Percentiles rank a stretch among this genome's conserved stretches.
Evolutionary conservation across 768 basidiomycete genomes (phyloP).

Genomic region (Multifurca ochricompacta): DNA sequence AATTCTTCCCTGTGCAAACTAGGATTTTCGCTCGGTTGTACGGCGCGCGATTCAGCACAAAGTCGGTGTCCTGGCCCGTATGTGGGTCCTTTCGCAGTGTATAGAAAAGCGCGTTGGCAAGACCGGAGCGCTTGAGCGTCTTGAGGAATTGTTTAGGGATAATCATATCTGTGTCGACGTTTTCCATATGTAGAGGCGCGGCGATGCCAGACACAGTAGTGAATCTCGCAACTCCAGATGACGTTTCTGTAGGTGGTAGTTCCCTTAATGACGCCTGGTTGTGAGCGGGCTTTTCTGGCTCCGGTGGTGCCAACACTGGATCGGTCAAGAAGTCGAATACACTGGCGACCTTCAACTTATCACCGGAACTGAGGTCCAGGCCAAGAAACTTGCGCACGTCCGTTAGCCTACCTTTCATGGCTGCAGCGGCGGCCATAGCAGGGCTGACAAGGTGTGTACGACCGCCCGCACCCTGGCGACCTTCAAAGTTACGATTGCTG

Average conservation of each 20-base stretch:
- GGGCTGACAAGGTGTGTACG: conserved; percentile 57
- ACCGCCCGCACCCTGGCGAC: conserved; percentile 53
- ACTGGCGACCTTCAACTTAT: conserved; percentile 61
- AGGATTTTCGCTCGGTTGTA: conserved; percentile 47
- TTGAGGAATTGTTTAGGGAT: conserved; percentile 63
- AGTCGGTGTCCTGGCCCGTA: conserved; percentile 48
- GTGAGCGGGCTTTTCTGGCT: conserved; percentile 25
- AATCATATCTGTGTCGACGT: conserved; percentile 61
- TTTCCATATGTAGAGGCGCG: conserved; percentile 45
- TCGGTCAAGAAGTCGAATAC: conserved; percentile 74
- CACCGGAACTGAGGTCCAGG: conserved; percentile 23
- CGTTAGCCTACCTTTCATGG: conserved; percentile 48
- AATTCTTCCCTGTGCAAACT: conserved; percentile 53
- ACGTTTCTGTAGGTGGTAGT: conserved; percentile 26
- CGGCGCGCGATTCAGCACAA: conserved; percentile 52
- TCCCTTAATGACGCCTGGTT: conserved; percentile 22
- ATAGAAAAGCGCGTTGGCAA: conserved; percentile 52
- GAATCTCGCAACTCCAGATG: conserved; percentile 35
- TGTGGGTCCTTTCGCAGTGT: conserved; percentile 42
- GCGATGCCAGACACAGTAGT: conserved; percentile 44
- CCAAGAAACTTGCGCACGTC: conserved; percentile 50
- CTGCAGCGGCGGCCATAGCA: conserved; percentile 64
- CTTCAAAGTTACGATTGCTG: conserved; percentile 62
- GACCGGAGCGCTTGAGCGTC: conserved; percentile 56
- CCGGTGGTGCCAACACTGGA: conserved; percentile 36